phyloP scores from a whole-genome alignment of 2,329 filamentous ascomycete genomes.

The Pezicula neosporulosa region DNA sequence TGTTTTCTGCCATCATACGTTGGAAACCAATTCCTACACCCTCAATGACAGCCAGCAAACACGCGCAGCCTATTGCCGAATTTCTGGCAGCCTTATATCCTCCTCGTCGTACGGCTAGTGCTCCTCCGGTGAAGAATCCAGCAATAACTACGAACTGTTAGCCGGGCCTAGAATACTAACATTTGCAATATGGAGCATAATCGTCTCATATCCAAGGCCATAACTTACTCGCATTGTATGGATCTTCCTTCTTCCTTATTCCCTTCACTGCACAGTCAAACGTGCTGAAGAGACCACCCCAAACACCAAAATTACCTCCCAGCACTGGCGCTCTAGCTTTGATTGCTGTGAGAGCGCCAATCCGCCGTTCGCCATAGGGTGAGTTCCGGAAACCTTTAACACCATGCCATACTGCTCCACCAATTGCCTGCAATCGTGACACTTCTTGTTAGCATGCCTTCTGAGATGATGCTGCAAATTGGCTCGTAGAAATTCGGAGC shows the following conservation, averaged over 20 bases:
- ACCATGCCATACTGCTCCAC: constrained; percentile 89
- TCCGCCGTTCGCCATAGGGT: constrained; percentile 88
- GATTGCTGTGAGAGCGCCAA: constrained; percentile 94
- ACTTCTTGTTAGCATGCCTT: constrained; percentile 1
- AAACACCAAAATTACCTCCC: constrained; percentile 96
- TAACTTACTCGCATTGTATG: constrained; percentile 79
- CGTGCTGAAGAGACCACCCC: constrained; percentile 93
- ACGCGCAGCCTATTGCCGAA: constrained; percentile 92
- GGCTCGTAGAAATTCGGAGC: background rate
- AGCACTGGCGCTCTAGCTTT: constrained; percentile 96
- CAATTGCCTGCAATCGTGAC: constrained; percentile 53
- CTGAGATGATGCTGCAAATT: constrained; percentile 2
- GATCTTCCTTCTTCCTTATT: constrained; percentile 91
- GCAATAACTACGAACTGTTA: constrained; percentile 61
- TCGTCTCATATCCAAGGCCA: background rate
- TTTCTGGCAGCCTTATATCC: constrained; percentile 90
- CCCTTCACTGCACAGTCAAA: constrained; percentile 98
- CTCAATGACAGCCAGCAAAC: constrained; percentile 93
- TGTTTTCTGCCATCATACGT: constrained; percentile 88
- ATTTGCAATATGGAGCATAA: background rate
- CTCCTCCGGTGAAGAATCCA: constrained; percentile 93
- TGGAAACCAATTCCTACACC: constrained; percentile 95
- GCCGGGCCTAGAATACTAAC: constrained; percentile 7
- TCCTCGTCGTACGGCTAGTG: constrained; percentile 86
- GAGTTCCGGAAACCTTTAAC: constrained; percentile 92